These are phyloP conservation scores for Botrytis byssoidea DNA, from an alignment of 2,329 filamentous ascomycete genomes.

Conservation along the genomic window DNA sequence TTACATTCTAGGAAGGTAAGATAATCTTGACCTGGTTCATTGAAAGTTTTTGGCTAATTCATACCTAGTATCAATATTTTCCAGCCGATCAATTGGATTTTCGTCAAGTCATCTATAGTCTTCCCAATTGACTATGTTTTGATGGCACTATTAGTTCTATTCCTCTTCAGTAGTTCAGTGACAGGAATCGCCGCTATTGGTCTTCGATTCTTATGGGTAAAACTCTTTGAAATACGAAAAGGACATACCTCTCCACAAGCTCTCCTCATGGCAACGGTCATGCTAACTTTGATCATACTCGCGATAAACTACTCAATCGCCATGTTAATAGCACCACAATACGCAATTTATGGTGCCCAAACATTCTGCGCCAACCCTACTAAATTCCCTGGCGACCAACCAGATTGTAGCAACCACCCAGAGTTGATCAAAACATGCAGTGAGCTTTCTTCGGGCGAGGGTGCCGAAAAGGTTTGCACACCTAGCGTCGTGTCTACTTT, in stretches of 20 bases:
- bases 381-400: slow-evolving; percentile 59
- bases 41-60: slow-evolving; percentile 36
- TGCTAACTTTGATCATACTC: slow-evolving; percentile 84
- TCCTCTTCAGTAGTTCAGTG: slow-evolving; percentile 87
- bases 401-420: slow-evolving; percentile 70
- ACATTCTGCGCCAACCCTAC: slow-evolving; percentile 81
- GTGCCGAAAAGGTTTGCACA: slow-evolving; percentile 80
- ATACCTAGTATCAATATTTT: slow-evolving; percentile 73
- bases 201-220: slow-evolving; percentile 95
- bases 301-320: slow-evolving; percentile 91
- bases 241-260: slow-evolving; percentile 90
- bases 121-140: slow-evolving; percentile 93
- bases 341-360: slow-evolving; percentile 90
- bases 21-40: background rate
- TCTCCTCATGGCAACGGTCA: slow-evolving; percentile 82
- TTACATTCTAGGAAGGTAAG: slow-evolving; percentile 71
- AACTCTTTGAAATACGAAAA: slow-evolving; percentile 85
- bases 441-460: slow-evolving; percentile 67
- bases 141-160: slow-evolving; percentile 77
- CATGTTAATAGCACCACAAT: slow-evolving; percentile 94
- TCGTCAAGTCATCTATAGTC: slow-evolving; percentile 74
- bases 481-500: slow-evolving; percentile 90
- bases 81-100: slow-evolving; percentile 89
- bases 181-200: slow-evolving; percentile 82
- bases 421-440: slow-evolving; percentile 79